These are phyloP conservation scores for Hortiboletus campestris DNA, from an alignment of 768 basidiomycete species.

Conservation along the genomic window DNA sequence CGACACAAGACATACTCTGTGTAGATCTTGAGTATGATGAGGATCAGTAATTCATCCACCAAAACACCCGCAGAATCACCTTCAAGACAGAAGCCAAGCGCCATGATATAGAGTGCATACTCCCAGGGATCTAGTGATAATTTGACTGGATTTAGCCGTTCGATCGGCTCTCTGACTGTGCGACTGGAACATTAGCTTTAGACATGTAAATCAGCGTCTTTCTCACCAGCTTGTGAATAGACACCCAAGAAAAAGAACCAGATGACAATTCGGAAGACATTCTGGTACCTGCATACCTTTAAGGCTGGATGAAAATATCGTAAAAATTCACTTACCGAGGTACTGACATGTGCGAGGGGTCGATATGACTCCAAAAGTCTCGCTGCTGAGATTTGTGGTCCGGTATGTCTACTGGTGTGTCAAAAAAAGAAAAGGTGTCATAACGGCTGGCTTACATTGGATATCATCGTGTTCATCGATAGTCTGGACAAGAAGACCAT, in stretches of 20 bases:
- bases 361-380: conserved; percentile 67
- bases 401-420: conserved; percentile 52
- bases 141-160: conserved; percentile 58
- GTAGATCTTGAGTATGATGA: conserved; percentile 17
- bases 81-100: conserved; percentile 75
- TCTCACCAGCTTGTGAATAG: conserved; percentile 80
- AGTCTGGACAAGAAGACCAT: conserved; percentile 75
- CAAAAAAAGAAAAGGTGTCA: not conserved
- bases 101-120: conserved; percentile 72
- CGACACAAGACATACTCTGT: conserved; percentile 17
- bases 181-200: conserved; percentile 1
- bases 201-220: not conserved
- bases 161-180: conserved; percentile 73
- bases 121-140: conserved; percentile 77
- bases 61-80: conserved; percentile 42
- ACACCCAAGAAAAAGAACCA: conserved; percentile 78
- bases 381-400: conserved; percentile 54
- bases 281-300: conserved; percentile 64
- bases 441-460: conserved; percentile 52
- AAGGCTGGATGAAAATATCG: not conserved
- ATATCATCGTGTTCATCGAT: conserved; percentile 74
- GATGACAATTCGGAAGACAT: conserved; percentile 70
- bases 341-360: conserved; percentile 76
- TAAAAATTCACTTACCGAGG: conserved; percentile 49
- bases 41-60: conserved; percentile 39